Percentiles rank a stretch among this genome's conserved stretches.
Evolutionary conservation across 306 rosid species (phyloP).

Genomic region (Purshia tridentata): DNA sequence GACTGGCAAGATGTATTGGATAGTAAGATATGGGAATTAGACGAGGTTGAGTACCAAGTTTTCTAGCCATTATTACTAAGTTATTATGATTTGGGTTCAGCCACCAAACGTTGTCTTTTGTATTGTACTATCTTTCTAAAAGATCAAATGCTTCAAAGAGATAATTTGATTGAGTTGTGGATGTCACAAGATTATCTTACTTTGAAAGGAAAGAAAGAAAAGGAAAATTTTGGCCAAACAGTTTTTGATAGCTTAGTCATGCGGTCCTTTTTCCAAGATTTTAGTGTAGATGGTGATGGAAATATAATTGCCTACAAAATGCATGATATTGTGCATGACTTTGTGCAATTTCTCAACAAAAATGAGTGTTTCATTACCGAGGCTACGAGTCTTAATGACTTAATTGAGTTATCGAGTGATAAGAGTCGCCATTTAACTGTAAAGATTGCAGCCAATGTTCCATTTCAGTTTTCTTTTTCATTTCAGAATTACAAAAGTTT

Average conservation of each 20-base stretch:
- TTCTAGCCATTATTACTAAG: no score
- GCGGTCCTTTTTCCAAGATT: constrained; percentile 18
- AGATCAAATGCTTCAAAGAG: neutral
- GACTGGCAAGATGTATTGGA: constrained; percentile 14
- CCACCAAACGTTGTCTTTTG: neutral
- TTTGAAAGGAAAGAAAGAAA: neutral
- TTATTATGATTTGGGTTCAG: constrained; percentile 5
- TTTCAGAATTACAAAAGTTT: neutral
- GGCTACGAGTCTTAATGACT: no score
- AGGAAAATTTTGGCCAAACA: neutral
- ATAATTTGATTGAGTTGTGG: neutral
- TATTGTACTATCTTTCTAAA: constrained; percentile 9
- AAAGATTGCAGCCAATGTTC: no score
- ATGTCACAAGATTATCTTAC: neutral
- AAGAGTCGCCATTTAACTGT: constrained; percentile 4
- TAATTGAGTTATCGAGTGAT: neutral
- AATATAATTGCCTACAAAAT: neutral
- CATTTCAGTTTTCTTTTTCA: neutral
- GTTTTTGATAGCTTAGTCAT: neutral
- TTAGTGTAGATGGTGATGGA: neutral
- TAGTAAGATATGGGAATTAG: constrained; percentile 3
- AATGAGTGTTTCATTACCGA: neutral
- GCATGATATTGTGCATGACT: constrained; percentile 21
- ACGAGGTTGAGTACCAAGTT: neutral
- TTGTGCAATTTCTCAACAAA: constrained; percentile 3